Evolutionary conservation across 306 rosid genomes (phyloP).

Genomic region (Sindora glabra): DNA sequence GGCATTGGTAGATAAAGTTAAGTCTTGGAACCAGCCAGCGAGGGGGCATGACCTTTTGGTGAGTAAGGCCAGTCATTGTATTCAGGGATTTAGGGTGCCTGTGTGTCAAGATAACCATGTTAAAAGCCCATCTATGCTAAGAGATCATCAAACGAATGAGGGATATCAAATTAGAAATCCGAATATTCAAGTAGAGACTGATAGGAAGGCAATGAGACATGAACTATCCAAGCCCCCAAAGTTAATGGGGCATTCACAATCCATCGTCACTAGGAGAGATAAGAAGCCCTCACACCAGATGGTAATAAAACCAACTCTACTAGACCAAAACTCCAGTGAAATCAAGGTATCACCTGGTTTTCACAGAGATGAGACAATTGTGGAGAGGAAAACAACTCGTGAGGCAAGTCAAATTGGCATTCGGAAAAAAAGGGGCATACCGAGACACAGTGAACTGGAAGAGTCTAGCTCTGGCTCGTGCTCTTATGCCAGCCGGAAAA

Average conservation of each 20-base stretch:
- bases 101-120: constrained; percentile 4
- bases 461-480: constrained; percentile 18
- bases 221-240: constrained; percentile 3
- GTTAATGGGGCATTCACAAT: not conserved
- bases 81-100: constrained; percentile 50
- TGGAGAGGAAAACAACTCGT: constrained; percentile 4
- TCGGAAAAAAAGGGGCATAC: not conserved
- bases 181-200: not conserved
- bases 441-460: constrained; percentile 10
- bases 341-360: constrained; percentile 13
- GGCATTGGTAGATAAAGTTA: constrained; percentile 4
- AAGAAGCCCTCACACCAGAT: constrained; percentile 10
- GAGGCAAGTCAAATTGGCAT: constrained; percentile 1
- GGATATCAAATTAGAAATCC: constrained; percentile 7
- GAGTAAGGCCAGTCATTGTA: constrained; percentile 23
- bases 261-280: constrained; percentile 5
- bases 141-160: constrained; percentile 2
- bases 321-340: constrained; percentile 28
- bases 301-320: constrained; percentile 34
- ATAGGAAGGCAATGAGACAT: not conserved
- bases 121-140: constrained; percentile 3
- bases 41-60: not conserved
- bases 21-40: constrained; percentile 19
- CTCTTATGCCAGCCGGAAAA: constrained; percentile 25
- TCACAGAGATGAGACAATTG: not conserved